Evolutionary conservation across 148 eudicot species (phyloP).

Genomic region (Cornus controversa): DNA sequence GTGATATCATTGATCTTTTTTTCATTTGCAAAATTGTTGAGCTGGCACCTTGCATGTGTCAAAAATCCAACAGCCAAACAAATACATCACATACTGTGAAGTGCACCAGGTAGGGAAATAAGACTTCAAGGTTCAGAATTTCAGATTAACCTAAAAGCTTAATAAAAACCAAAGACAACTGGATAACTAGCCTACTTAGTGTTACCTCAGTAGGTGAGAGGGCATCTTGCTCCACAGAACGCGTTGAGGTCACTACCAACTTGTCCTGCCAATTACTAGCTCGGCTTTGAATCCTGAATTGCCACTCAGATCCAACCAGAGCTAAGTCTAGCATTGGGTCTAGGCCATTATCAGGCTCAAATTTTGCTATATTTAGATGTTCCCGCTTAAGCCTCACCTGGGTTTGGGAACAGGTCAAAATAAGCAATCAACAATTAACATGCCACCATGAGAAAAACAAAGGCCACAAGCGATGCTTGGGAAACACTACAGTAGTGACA

Average conservation of each 20-base stretch:
- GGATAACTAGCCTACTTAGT: background rate
- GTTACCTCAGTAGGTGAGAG: constrained; percentile 93
- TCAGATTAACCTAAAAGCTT: background rate
- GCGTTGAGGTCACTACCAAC: constrained; percentile 93
- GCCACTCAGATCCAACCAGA: constrained; percentile 99
- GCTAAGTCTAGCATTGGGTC: constrained; percentile 94
- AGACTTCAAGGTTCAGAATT: background rate
- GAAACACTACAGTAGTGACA: background rate
- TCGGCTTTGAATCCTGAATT: constrained; percentile 95
- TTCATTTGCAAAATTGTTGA: background rate
- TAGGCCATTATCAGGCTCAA: constrained; percentile 95
- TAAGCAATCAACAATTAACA: background rate
- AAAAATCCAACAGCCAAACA: background rate
- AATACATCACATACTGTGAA: background rate
- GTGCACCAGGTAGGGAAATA: background rate
- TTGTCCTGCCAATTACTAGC: constrained; percentile 99
- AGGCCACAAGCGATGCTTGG: background rate
- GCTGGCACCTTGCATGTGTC: background rate
- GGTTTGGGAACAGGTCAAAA: constrained; percentile 11
- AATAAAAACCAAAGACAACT: background rate
- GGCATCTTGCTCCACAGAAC: constrained; percentile 94
- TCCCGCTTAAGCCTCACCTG: constrained; percentile 96
- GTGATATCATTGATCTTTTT: too few relatives aligned
- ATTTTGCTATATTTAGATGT: constrained; percentile 93
- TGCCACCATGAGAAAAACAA: background rate